A percentile compares a stretch with the other conserved stretches of the same genome.
These are phyloP conservation scores for Capronia americana DNA, from an alignment of 2,329 filamentous ascomycete genomes.

Conservation along the genomic window DNA sequence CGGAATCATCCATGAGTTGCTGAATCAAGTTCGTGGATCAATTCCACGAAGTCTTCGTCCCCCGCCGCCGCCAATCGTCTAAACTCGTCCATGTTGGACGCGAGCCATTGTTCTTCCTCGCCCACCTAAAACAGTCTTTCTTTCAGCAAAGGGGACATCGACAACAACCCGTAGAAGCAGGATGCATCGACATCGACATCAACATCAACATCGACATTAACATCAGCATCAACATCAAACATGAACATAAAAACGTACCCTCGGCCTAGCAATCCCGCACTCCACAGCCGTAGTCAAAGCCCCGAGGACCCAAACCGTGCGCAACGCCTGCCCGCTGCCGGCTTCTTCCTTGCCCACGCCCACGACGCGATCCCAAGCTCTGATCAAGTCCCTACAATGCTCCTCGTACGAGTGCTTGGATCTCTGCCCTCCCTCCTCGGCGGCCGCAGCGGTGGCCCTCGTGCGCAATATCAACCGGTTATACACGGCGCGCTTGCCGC, in stretches of 20 bases:
- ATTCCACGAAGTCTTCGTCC: constrained; percentile 29
- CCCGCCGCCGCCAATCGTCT: constrained; percentile 24
- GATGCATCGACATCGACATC: too few relatives aligned
- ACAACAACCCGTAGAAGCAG: background rate
- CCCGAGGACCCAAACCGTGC: constrained; percentile 31
- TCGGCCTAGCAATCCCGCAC: constrained; percentile 31
- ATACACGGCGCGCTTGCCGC: constrained; percentile 24
- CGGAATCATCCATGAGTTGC: constrained; percentile 1
- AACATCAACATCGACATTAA: too few relatives aligned
- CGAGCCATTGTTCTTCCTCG: constrained; percentile 29
- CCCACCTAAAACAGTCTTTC: constrained; percentile 23
- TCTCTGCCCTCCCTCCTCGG: constrained; percentile 24
- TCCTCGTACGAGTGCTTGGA: constrained; percentile 31
- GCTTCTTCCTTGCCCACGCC: constrained; percentile 20
- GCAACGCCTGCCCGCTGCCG: constrained; percentile 15
- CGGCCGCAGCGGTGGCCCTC: background rate
- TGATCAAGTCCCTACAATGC: constrained; percentile 29
- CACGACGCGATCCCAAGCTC: constrained; percentile 22
- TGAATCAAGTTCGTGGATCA: constrained; percentile 28
- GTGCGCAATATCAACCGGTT: constrained; percentile 30
- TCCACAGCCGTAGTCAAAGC: constrained; percentile 34
- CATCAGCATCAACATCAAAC: too few relatives aligned
- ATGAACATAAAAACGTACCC: constrained; percentile 19
- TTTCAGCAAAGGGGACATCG: background rate
- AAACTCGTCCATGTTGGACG: constrained; percentile 27